phyloP scores from a whole-genome alignment of 805 yeast genomes.

The Debaryomyces tyrocola region DNA sequence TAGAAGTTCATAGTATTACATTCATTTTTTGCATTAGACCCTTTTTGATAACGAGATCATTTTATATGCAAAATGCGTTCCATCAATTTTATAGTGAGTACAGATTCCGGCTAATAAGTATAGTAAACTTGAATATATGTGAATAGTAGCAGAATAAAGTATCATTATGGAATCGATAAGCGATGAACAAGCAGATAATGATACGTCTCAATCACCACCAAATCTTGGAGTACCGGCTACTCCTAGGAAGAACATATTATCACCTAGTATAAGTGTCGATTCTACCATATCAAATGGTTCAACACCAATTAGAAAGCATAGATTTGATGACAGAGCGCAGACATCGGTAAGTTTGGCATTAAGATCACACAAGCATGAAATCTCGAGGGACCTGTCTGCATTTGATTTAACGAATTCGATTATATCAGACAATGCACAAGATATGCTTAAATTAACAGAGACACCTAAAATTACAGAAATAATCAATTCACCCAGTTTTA shows the following conservation, averaged over 20 bases:
- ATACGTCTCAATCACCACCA: too few species aligned
- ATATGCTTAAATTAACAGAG: slow-evolving; percentile 26
- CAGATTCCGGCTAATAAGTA: too few species aligned
- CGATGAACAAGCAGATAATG: too few species aligned
- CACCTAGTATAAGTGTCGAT: slow-evolving; percentile 1
- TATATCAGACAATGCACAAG: neutral
- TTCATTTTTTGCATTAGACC: neutral
- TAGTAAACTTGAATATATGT: too few species aligned
- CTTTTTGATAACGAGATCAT: neutral
- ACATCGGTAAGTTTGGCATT: slow-evolving; percentile 26
- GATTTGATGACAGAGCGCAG: slow-evolving; percentile 40
- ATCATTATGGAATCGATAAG: too few species aligned
- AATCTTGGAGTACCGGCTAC: neutral
- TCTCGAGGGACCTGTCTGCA: neutral
- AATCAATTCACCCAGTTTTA: slow-evolving; percentile 23
- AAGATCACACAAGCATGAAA: slow-evolving; percentile 8
- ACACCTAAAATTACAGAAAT: slow-evolving; percentile 16
- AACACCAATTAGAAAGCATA: slow-evolving; percentile 15
- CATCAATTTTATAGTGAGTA: too few species aligned
- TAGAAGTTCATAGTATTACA: too few species aligned
- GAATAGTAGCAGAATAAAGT: too few species aligned
- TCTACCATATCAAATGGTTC: slow-evolving; percentile 3
- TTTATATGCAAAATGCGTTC: neutral
- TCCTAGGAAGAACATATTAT: neutral
- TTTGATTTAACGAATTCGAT: neutral